phyloP scores from a whole-genome alignment of 2,329 filamentous ascomycete species.

The Ceratocystis cubensis region DNA sequence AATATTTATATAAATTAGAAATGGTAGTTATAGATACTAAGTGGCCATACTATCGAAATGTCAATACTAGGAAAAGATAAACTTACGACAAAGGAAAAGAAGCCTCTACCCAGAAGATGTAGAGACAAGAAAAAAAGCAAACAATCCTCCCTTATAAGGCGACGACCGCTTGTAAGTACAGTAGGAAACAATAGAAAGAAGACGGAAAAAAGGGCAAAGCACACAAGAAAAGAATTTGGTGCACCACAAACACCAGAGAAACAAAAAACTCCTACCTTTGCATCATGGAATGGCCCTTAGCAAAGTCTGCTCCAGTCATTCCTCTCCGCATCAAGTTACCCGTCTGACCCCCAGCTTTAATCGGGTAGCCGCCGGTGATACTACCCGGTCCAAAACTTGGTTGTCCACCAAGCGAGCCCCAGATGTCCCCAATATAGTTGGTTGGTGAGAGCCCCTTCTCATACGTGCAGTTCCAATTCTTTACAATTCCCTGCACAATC shows the following conservation, averaged over 20 bases:
- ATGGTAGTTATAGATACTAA: not conserved
- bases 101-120: constrained; percentile 2
- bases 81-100: not conserved
- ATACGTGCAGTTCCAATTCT: constrained; percentile 48
- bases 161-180: not conserved
- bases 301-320: not conserved
- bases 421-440: constrained; percentile 61
- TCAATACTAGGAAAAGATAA: not conserved
- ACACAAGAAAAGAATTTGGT: too few relatives aligned
- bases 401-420: constrained; percentile 51
- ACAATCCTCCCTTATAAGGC: not conserved
- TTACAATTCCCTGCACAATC: constrained; percentile 51
- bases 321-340: constrained; percentile 15
- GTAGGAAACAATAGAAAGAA: not conserved
- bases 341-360: constrained; percentile 23
- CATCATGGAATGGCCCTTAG: not conserved
- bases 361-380: constrained; percentile 30
- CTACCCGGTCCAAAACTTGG: constrained; percentile 53
- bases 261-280: not conserved
- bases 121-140: constrained; percentile 11
- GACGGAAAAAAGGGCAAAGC: not conserved
- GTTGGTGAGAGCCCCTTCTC: constrained; percentile 41
- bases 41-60: not conserved
- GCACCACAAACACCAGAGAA: not conserved
- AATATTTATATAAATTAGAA: too few relatives aligned